Conservation (phyloP, 1,284 basidiomycete genomes). For the Ustilago nuda region DNA sequence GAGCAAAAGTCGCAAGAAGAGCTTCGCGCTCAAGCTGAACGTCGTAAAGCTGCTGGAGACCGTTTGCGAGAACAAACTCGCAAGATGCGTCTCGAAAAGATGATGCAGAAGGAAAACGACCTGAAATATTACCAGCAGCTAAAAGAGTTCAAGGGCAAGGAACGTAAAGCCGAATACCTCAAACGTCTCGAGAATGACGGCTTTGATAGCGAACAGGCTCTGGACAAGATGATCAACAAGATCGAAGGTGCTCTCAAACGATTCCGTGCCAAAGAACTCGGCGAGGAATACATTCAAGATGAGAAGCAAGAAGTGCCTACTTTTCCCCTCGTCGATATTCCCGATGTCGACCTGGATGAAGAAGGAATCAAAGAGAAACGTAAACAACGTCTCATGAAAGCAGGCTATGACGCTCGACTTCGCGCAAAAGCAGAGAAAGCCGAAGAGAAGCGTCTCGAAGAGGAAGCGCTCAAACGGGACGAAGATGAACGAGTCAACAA, state of each 20-base stretch:
- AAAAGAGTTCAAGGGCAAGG: constrained; percentile 76
- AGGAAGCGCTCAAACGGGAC: constrained; percentile 81
- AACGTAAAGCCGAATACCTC: constrained; percentile 81
- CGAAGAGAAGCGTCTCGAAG: constrained; percentile 75
- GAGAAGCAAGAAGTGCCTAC: constrained; percentile 78
- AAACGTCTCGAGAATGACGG: constrained; percentile 73
- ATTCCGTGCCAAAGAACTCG: constrained; percentile 79
- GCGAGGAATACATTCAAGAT: constrained; percentile 68
- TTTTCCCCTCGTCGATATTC: constrained; percentile 89
- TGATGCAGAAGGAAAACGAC: constrained; percentile 84
- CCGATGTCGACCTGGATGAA: constrained; percentile 93
- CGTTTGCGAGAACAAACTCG: constrained; percentile 93
- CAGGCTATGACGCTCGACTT: constrained; percentile 90
- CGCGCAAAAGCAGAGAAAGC: constrained; percentile 85
- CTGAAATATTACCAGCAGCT: constrained; percentile 79
- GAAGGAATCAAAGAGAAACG: constrained; percentile 94
- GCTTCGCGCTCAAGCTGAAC: constrained; percentile 80
- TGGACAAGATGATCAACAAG: constrained; percentile 82
- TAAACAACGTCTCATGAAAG: constrained; percentile 91
- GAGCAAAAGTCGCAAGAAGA: constrained; percentile 95
- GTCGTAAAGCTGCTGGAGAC: constrained; percentile 83
- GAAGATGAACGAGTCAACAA: constrained; percentile 77
- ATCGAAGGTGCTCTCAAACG: constrained; percentile 78
- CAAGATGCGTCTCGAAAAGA: constrained; percentile 79
- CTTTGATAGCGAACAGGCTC: constrained; percentile 77